Base-by-base conservation (phyloP, 352 stramenopile species). In the Phytophthora pini region DNA sequence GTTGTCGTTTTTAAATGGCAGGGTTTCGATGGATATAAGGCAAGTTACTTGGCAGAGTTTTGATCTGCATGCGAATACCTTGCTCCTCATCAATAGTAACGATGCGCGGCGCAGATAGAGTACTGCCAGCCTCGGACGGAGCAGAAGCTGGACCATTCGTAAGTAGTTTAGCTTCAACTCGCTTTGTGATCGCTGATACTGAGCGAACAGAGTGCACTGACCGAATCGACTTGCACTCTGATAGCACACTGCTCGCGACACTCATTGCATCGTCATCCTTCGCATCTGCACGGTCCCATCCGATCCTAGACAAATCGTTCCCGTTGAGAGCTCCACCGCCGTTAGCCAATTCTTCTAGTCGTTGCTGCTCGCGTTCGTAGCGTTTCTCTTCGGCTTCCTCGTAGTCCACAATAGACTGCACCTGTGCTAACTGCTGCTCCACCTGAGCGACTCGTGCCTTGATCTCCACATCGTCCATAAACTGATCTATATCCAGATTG, bases 1-100 rank as follows among this genome's bases (percentile, higher is more conserved):
- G 32, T 9, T 51, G 10, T 26, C 9, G 7, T 26, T 40, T 20
- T 61, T 74, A 98, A 45, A 98, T 88, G 29, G 93, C 93, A 49
- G 93, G 93, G 72, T 98, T 98, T 41, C 93, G 90, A 76, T 98
- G 94, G 55, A 98, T 96, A 68, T 98, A 98, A 5, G 93, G 90
- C 50, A 98, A 77, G 64, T 98, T 98, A 61, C 91, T 97, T 13
- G 92, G 61, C 13, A 92, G 73, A 20, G 84, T 89, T 70, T 97
- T 98, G 69, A 97, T 93, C 49, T 92, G 81, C 75, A 97, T 77
- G 29, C 93, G 82, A 17, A 74, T 70, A 12, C 92, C 93, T 40
- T 95, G 74, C 61, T 97, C 91, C 58, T 98, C 89, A 49, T 96
- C 89, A 60, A 97, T 90, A 10, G 77, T 97, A 47, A 97, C 90